Evolutionary conservation across 257 asterid species (phyloP).

Genomic region (Ehretia macrophylla): DNA sequence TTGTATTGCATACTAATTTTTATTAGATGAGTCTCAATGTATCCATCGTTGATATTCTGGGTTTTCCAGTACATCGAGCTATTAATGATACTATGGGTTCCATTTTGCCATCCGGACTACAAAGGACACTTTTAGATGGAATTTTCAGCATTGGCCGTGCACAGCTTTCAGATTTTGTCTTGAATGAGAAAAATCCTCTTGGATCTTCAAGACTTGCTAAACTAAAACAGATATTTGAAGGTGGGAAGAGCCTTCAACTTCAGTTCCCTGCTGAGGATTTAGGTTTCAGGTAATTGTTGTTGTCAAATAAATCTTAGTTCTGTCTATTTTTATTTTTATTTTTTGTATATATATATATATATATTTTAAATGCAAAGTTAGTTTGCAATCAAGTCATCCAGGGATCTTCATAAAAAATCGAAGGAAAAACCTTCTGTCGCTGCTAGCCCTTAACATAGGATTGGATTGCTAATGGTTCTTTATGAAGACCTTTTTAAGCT

Average conservation of each 20-base stretch:
- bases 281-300: slow-evolving; percentile 68
- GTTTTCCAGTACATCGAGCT: slow-evolving; percentile 67
- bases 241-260: slow-evolving; percentile 94
- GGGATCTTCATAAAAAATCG: neutral
- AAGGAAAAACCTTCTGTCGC: neutral
- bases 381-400: neutral
- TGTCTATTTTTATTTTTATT: neutral
- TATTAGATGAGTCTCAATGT: neutral
- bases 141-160: slow-evolving; percentile 82
- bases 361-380: too few relatives aligned
- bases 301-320: neutral
- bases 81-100: slow-evolving; percentile 58
- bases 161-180: slow-evolving; percentile 68
- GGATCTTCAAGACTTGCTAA: slow-evolving; percentile 81
- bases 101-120: slow-evolving; percentile 61
- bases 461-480: neutral
- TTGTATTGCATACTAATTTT: neutral
- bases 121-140: slow-evolving; percentile 63
- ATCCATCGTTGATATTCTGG: neutral
- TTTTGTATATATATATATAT: too few relatives aligned
- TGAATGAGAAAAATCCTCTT: slow-evolving; percentile 75
- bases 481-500: neutral
- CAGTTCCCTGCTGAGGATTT: slow-evolving; percentile 98
- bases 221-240: slow-evolving; percentile 63
- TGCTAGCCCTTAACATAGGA: neutral